Conservation (phyloP, 371 early-diverging fungal genomes). For the Fennellomyces sp. region DNA sequence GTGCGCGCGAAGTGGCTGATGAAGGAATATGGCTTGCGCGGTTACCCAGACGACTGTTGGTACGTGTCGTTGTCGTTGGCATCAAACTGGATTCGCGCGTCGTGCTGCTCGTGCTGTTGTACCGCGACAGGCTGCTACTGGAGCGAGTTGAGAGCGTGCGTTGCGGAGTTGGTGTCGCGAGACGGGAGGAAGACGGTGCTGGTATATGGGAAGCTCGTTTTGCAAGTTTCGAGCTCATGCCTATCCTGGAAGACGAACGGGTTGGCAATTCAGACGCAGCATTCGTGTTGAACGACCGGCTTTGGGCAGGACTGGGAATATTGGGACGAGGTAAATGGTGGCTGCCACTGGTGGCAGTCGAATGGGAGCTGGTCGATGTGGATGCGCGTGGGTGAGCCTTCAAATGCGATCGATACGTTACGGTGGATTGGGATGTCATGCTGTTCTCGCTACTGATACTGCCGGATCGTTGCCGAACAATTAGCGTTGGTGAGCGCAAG, state of each 20-base stretch:
- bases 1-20: conserved; percentile 9
- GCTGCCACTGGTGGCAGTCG: conserved; percentile 7
- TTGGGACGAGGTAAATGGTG: background rate
- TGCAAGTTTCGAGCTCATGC: conserved; percentile 20
- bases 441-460: conserved; percentile 53
- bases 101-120: background rate
- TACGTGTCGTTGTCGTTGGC: background rate
- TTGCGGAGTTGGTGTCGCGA: conserved; percentile 3
- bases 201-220: conserved; percentile 54
- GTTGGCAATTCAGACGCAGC: background rate
- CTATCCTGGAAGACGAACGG: conserved; percentile 8
- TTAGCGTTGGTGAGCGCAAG: background rate
- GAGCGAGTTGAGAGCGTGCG: conserved; percentile 10
- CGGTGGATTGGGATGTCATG: conserved; percentile 43
- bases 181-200: conserved; percentile 26
- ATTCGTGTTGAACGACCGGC: conserved; percentile 10
- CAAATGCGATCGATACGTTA: conserved; percentile 19
- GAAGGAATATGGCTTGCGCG: conserved; percentile 19
- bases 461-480: conserved; percentile 23
- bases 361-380: conserved; percentile 24
- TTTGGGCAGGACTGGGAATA: conserved; percentile 10
- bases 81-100: background rate
- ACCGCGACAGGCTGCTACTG: background rate
- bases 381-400: conserved; percentile 29
- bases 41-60: conserved; percentile 8